These are phyloP conservation scores for Warburgia ugandensis DNA, from an alignment of 164 flowering plant genomes.

Conservation along the genomic window DNA sequence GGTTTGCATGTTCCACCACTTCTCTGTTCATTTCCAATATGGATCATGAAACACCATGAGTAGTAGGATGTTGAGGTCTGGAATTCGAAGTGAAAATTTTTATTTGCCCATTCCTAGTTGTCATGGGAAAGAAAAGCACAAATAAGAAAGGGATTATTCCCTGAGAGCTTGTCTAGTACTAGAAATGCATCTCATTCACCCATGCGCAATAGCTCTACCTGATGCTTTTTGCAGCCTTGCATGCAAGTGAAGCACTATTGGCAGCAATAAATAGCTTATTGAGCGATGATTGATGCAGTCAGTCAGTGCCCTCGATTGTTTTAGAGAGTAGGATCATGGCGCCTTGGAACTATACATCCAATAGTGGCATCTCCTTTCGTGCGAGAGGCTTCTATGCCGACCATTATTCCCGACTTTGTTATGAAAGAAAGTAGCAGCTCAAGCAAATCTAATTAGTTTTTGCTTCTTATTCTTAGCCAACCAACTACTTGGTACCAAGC, in stretches of 20 bases:
- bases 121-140: neutral
- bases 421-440: no score
- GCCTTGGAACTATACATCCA: no score
- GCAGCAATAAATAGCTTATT: neutral
- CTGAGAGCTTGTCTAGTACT: conserved; percentile 4
- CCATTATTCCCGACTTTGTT: no score
- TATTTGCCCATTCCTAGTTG: conserved; percentile 1
- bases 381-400: no score
- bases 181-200: conserved; percentile 1
- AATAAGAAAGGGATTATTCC: conserved; percentile 2
- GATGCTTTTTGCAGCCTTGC: neutral
- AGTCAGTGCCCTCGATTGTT: neutral
- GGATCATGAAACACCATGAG: conserved; percentile 4
- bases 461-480: no score
- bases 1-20: conserved; percentile 1
- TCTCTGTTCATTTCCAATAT: conserved; percentile 2
- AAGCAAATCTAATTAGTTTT: no score
- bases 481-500: no score
- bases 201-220: conserved; percentile 1
- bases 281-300: neutral
- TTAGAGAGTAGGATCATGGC: no score
- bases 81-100: neutral
- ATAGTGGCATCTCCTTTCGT: no score
- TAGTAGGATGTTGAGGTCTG: neutral
- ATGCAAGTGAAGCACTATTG: neutral